These are phyloP conservation scores for Gremmenia infestans DNA, from an alignment of 2,329 filamentous ascomycete species.

Conservation along the genomic window DNA sequence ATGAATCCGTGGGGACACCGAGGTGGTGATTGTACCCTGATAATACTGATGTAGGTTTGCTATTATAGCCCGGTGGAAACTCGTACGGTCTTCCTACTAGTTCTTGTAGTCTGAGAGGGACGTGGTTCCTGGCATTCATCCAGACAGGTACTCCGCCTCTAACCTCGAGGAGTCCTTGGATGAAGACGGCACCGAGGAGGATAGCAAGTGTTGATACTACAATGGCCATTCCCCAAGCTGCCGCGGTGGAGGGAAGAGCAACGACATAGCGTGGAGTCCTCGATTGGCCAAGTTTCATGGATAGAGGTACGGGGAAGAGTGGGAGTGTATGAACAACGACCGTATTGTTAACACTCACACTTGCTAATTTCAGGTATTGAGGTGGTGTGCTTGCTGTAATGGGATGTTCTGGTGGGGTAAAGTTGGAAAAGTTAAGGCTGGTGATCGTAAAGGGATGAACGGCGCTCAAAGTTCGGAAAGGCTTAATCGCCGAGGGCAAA, in stretches of 20 bases:
- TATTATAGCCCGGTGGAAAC: slow-evolving; percentile 18
- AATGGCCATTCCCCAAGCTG: slow-evolving; percentile 19
- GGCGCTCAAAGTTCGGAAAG: slow-evolving; percentile 47
- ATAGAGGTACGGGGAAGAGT: slow-evolving; percentile 29
- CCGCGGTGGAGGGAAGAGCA: slow-evolving; percentile 25
- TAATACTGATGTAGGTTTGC: background rate
- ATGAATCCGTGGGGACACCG: slow-evolving; percentile 4
- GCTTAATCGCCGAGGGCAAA: slow-evolving; percentile 47
- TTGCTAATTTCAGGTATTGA: slow-evolving; percentile 31
- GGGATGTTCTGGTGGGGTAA: slow-evolving; percentile 23
- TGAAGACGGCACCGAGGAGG: slow-evolving; percentile 21
- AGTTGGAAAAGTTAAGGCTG: slow-evolving; percentile 50
- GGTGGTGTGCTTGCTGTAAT: slow-evolving; percentile 27
- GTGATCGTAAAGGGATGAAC: slow-evolving; percentile 57
- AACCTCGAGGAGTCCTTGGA: slow-evolving; percentile 30
- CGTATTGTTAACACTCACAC: slow-evolving; percentile 30
- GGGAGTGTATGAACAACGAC: slow-evolving; percentile 33
- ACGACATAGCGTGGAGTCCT: slow-evolving; percentile 30
- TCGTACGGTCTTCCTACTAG: slow-evolving; percentile 24
- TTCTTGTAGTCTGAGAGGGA: slow-evolving; percentile 25
- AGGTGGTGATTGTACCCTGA: slow-evolving; percentile 6
- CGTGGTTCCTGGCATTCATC: slow-evolving; percentile 21
- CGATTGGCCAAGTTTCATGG: slow-evolving; percentile 26
- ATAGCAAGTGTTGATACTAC: slow-evolving; percentile 21
- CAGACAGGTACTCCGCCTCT: slow-evolving; percentile 21